These are phyloP conservation scores for Lineolata rhizophorae DNA, from an alignment of 495 filamentous ascomycete species.

Conservation along the genomic window DNA sequence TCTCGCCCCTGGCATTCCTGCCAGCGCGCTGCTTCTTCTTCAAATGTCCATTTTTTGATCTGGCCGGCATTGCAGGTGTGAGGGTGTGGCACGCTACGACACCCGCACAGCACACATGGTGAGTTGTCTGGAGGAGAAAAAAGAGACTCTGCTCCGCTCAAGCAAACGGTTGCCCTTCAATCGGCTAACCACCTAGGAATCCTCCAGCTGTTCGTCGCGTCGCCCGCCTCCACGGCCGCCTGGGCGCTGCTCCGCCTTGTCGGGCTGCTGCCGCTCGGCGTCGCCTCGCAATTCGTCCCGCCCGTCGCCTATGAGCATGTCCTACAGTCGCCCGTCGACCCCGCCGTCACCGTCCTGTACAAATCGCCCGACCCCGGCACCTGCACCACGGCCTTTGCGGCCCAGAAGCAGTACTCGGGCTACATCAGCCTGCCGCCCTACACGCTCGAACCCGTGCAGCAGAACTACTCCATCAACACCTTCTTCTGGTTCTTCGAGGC, in stretches of 20 bases:
- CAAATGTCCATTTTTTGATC: too few relatives aligned
- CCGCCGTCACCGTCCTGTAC: conserved; percentile 36
- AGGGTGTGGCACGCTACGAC: too few relatives aligned
- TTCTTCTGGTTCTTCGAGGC: conserved; percentile 28
- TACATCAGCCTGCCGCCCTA: conserved; percentile 27
- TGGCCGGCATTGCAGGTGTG: too few relatives aligned
- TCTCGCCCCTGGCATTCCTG: too few relatives aligned
- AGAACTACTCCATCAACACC: conserved; percentile 36
- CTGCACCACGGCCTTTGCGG: conserved; percentile 13
- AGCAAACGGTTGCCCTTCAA: too few relatives aligned
- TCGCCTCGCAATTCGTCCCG: conserved; percentile 8
- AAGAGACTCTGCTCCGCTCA: too few relatives aligned
- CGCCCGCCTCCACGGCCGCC: background rate
- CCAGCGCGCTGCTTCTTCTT: too few relatives aligned
- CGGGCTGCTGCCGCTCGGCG: background rate
- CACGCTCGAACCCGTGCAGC: conserved; percentile 26
- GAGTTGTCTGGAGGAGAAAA: too few relatives aligned
- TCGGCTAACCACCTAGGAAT: too few relatives aligned
- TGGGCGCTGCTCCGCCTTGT: background rate
- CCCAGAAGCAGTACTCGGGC: conserved; percentile 19
- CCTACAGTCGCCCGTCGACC: conserved; percentile 32
- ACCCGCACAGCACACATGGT: too few relatives aligned
- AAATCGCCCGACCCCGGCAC: conserved; percentile 29
- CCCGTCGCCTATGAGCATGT: conserved; percentile 22
- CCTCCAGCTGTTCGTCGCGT: too few relatives aligned